Percentiles rank a stretch among this genome's conserved stretches.
These are phyloP conservation scores for Fusarium odoratissimum DNA, from an alignment of 2,329 filamentous ascomycete genomes.

Conservation along the genomic window DNA sequence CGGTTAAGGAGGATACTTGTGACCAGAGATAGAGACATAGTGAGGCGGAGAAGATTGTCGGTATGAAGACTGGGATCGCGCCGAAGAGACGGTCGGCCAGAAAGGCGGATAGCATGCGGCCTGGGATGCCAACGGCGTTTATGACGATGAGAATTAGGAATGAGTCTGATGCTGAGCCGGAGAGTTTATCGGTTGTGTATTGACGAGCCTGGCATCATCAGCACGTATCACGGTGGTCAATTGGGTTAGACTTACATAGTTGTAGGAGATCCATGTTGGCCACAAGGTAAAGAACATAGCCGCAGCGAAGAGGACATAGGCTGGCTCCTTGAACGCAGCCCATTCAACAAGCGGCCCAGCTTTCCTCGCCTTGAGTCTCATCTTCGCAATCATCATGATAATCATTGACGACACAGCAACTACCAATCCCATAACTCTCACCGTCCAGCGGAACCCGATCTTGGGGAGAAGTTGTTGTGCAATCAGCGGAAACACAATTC, in stretches of 20 bases:
- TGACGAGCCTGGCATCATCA: conserved; percentile 50
- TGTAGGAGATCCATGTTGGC: conserved; percentile 64
- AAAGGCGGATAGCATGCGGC: conserved; percentile 64
- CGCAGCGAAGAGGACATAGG: conserved; percentile 54
- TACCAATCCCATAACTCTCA: conserved; percentile 71
- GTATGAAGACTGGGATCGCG: conserved; percentile 66
- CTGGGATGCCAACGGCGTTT: conserved; percentile 68
- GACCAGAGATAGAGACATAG: conserved; percentile 65
- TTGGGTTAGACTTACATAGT: conserved; percentile 50
- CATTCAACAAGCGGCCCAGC: conserved; percentile 63
- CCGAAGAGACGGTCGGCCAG: conserved; percentile 67
- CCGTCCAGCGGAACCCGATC: conserved; percentile 73
- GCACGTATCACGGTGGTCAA: neutral
- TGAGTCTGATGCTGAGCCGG: conserved; percentile 61
- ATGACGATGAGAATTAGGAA: conserved; percentile 70
- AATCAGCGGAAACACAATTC: conserved; percentile 71
- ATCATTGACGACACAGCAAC: conserved; percentile 59
- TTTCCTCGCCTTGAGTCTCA: conserved; percentile 61
- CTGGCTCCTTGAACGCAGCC: conserved; percentile 60
- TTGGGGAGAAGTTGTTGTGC: conserved; percentile 66
- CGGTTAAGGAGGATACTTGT: conserved; percentile 53
- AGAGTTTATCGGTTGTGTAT: conserved; percentile 55
- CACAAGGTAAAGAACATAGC: conserved; percentile 57
- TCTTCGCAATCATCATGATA: conserved; percentile 56
- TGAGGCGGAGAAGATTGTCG: conserved; percentile 59